A percentile compares a stretch with the other conserved stretches of the same genome.
Evolutionary conservation across 2,329 filamentous ascomycete genomes (phyloP).

Genomic region (Fusarium palustre): DNA sequence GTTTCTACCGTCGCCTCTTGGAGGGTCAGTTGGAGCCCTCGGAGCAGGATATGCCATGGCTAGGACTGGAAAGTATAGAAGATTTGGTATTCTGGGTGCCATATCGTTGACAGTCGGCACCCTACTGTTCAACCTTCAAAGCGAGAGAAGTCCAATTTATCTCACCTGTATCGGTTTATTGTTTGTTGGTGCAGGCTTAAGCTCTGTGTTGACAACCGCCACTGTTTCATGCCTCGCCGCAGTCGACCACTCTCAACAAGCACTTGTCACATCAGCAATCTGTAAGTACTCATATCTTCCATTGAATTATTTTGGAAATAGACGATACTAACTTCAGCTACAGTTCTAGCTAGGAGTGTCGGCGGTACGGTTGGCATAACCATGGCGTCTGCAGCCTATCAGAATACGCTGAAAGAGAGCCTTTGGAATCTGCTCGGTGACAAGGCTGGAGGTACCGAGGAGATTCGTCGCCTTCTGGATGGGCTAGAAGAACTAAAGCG

Average conservation of each 20-base stretch:
- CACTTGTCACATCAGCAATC: conserved; percentile 12
- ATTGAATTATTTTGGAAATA: too few species aligned
- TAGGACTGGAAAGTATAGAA: conserved; percentile 70
- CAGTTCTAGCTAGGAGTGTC: conserved; percentile 11
- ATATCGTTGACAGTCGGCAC: conserved; percentile 55
- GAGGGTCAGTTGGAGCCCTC: conserved; percentile 71
- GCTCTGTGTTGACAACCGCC: conserved; percentile 68
- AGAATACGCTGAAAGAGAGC: not conserved
- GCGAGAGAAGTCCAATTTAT: not conserved
- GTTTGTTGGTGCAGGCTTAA: conserved; percentile 74
- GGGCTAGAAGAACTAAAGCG: not conserved
- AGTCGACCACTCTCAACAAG: conserved; percentile 16
- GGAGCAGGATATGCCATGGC: conserved; percentile 77
- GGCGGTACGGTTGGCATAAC: conserved; percentile 24
- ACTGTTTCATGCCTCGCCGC: conserved; percentile 16
- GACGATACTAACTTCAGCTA: not conserved
- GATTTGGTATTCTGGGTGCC: conserved; percentile 55
- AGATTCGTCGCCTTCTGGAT: conserved; percentile 10
- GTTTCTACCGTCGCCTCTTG: conserved; percentile 77
- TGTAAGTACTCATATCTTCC: not conserved
- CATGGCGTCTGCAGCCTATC: conserved; percentile 19
- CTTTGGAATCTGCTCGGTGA: conserved; percentile 7
- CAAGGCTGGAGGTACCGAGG: not conserved
- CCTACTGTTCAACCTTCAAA: not conserved
- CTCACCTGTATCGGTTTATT: conserved; percentile 49